Evolutionary conservation across 1,139 yeast species (phyloP), one percentile per base, ranked within the genome.

Genomic region (Yamadazyma kanchanaburiensis): DNA sequence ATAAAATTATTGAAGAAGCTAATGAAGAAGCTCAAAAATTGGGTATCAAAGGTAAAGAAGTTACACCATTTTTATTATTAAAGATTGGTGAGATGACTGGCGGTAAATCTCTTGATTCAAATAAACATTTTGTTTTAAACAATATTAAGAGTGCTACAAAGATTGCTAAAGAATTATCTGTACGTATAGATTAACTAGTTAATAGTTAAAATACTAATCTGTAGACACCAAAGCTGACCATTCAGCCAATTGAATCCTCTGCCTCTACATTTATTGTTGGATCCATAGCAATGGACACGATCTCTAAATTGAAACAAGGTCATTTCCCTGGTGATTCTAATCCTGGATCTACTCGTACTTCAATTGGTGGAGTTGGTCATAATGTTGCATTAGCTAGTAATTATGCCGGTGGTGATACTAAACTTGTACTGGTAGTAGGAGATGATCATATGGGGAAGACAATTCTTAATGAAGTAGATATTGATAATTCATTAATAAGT

Each of bases 361-460:
- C 83, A 0, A 53, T 85, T 7, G 96, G 96, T 0, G 96, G 96
- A 0, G 96, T 87, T 1, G 96, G 87, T 0, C 80, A 73, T 48
- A 88, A 87, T 46, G 77, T 86, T 12, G 77, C 85, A 0, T 49
- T 74, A 12, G 91, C 94, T 0, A 49, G 60, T 32, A 35, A 40
- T 21, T 61, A 58, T 33, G 46, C 53, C 9, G 35, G 63, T 1
- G 45, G 47, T 12, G 43, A 48, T 4, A 40, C 51, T 4, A 64
- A 76, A 18, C 62, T 87, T 6, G 62, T 86, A 0, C 77, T 88
- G 0, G 58, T 73, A 4, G 70, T 85, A 13, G 85, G 84, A 1
- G 48, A 68, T 14, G 91, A 83, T 40, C 51, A 64, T 10, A 67
- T 74, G 2, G 85, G 82, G 0, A 48, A 58, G 5, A 46, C 70